Evolutionary conservation across 441 rosid species (phyloP).

Genomic region (Adansonia rubrostipa): DNA sequence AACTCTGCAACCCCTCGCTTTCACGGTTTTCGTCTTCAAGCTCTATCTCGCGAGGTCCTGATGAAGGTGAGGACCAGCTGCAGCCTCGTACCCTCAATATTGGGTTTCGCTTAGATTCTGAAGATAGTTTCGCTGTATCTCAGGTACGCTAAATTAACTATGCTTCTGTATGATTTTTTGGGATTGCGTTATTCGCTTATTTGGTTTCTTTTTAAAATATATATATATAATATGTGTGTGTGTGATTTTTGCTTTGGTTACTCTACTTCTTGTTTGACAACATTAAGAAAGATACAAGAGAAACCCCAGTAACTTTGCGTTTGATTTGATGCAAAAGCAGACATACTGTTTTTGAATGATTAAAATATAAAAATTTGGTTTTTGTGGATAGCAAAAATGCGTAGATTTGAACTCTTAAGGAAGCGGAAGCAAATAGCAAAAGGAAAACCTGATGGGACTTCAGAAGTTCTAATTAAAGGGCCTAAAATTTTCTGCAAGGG

Average conservation of each 20-base stretch:
- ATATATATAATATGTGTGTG: neutral
- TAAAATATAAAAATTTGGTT: neutral
- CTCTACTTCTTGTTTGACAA: neutral
- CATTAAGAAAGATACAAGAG: neutral
- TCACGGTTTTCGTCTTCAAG: slow-evolving; percentile 47
- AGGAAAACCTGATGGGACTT: neutral
- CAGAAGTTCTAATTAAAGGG: neutral
- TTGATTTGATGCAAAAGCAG: neutral
- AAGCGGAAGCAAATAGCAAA: neutral
- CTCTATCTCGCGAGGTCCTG: slow-evolving; percentile 46
- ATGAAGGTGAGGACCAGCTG: slow-evolving; percentile 56
- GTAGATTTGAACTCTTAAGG: neutral
- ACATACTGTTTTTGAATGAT: neutral
- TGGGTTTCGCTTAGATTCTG: slow-evolving; percentile 52
- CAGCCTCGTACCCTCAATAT: slow-evolving; percentile 28
- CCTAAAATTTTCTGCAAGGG: slow-evolving; percentile 1
- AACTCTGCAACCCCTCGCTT: slow-evolving; percentile 35
- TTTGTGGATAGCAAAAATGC: neutral
- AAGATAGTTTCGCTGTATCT: slow-evolving; percentile 48
- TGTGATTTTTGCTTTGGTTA: slow-evolving; percentile 9
- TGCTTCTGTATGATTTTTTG: neutral
- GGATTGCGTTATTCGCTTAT: neutral
- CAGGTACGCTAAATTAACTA: slow-evolving; percentile 45
- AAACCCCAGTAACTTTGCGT: neutral
- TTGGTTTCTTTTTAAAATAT: neutral